Evolutionary conservation across 371 early-diverging fungal species (phyloP), one percentile per base, ranked within the genome.

Genomic region (Actinomortierella ambigua): DNA sequence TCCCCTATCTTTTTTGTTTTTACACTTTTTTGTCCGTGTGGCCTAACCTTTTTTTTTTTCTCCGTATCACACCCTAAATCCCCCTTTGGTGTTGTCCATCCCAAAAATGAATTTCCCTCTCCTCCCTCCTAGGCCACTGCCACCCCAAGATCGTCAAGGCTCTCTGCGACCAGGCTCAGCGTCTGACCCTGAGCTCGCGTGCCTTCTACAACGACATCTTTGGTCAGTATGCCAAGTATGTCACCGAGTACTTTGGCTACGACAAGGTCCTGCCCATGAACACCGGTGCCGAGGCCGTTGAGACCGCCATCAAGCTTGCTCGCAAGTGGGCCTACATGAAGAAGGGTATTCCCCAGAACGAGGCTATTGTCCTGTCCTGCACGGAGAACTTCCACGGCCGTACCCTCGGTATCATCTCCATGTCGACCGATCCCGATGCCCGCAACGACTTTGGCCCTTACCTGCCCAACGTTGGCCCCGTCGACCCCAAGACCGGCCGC

Each of bases 221-320:
- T 78, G 95, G 96, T 18, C 71, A 82, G 52, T 96, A 90, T 67
- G 95, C 96, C 53, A 90, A 95, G 76, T 98, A 90, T 68, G 80
- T 98, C 54, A 90, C 96, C 22, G 89, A 92, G 69, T 95, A 88
- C 79, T 98, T 98, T 84, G 95, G 95, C 2, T 96, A 92, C 66
- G 97, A 97, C 55, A 97, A 95, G 97, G 95, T 98, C 41, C 83
- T 98, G 56, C 98, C 98, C 50, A 94, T 96, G 90, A 98, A 98
- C 87, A 97, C 98, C 11, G 99, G 99, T 62, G 97, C 97, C 57
- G 99, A 98, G 75, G 98, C 96, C 11, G 98, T 98, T 23, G 99
- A 98, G 77, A 97, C 99, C 7, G 99, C 95, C 18, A 89, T 98
- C 77, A 98, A 98, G 83, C 86, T 98, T n/a, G 92, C 98, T 46